Evolutionary conservation across 2,329 filamentous ascomycete species (phyloP).

Genomic region (Malbranchea zuffiana): DNA sequence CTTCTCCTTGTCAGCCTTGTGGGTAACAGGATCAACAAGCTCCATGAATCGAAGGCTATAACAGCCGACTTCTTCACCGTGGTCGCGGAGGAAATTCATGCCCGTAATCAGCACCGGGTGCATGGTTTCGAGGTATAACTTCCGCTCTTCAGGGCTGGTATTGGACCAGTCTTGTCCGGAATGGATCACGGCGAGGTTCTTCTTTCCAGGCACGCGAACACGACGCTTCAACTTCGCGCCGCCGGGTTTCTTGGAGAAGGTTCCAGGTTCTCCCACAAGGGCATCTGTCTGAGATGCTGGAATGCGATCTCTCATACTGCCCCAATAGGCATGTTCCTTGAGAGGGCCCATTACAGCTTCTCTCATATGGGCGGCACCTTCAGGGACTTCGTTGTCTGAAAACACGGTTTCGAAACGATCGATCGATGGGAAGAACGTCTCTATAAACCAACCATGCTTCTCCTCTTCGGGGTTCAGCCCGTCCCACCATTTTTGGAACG

Average conservation of each 20-base stretch:
- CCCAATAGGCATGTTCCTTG: constrained; percentile 39
- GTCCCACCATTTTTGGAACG: constrained; percentile 33
- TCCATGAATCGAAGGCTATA: constrained; percentile 38
- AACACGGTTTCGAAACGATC: constrained; percentile 38
- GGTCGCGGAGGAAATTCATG: constrained; percentile 37
- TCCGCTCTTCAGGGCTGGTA: constrained; percentile 32
- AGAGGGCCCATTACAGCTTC: constrained; percentile 29
- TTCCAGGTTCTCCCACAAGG: constrained; percentile 22
- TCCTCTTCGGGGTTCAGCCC: constrained; percentile 18
- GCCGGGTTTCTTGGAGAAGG: neutral
- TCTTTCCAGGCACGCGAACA: constrained; percentile 27
- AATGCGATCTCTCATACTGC: constrained; percentile 38
- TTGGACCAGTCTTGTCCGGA: constrained; percentile 39
- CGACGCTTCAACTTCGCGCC: constrained; percentile 12
- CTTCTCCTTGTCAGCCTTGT: constrained; percentile 21
- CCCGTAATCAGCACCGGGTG: constrained; percentile 35
- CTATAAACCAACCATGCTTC: constrained; percentile 34
- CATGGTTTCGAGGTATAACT: constrained; percentile 37
- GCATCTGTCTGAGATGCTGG: constrained; percentile 30
- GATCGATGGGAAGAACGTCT: constrained; percentile 33
- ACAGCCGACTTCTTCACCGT: constrained; percentile 36
- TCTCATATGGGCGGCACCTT: constrained; percentile 35
- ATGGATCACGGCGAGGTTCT: constrained; percentile 36
- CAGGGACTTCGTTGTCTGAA: constrained; percentile 27
- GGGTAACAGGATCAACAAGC: constrained; percentile 24